Evolutionary conservation across 768 basidiomycete species (phyloP).

Genomic region (Boletus barrowsii): DNA sequence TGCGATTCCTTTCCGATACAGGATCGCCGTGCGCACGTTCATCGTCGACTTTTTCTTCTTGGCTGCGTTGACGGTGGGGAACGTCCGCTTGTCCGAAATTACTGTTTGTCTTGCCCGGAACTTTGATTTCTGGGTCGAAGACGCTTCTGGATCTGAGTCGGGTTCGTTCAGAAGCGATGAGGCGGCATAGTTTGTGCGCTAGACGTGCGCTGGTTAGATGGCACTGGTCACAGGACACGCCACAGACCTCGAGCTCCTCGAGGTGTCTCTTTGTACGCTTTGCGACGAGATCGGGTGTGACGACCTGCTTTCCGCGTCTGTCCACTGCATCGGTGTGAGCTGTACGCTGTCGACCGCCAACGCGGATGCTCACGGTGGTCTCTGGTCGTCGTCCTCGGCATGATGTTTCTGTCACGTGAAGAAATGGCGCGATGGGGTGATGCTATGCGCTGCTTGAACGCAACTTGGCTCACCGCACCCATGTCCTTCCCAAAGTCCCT

Average conservation of each 20-base stretch:
- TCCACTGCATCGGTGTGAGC: conserved; percentile 34
- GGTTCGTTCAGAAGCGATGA: conserved; percentile 32
- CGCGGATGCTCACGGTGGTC: conserved; percentile 32
- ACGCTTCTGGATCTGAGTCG: conserved; percentile 27
- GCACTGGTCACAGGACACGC: background rate
- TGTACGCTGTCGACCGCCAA: conserved; percentile 1
- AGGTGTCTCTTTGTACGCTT: conserved; percentile 76
- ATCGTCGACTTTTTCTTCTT: conserved; percentile 79
- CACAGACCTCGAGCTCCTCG: conserved; percentile 75
- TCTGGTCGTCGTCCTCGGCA: conserved; percentile 22
- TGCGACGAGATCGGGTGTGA: conserved; percentile 65
- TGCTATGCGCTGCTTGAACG: background rate
- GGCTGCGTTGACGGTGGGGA: conserved; percentile 24
- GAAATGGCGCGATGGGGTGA: conserved; percentile 13
- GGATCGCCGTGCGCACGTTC: conserved; percentile 73
- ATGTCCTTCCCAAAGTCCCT: conserved; percentile 7
- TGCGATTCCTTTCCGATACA: conserved; percentile 79
- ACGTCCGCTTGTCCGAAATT: conserved; percentile 70
- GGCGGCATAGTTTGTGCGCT: conserved; percentile 79
- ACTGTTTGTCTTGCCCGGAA: conserved; percentile 69
- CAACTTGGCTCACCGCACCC: background rate
- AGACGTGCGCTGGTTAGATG: conserved; percentile 5
- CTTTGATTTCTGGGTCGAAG: conserved; percentile 38
- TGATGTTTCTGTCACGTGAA: conserved; percentile 18
- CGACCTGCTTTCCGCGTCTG: conserved; percentile 41